These are phyloP conservation scores for Aspergillus pseudonomiae DNA, from an alignment of 2,329 filamentous ascomycete species.

Conservation along the genomic window DNA sequence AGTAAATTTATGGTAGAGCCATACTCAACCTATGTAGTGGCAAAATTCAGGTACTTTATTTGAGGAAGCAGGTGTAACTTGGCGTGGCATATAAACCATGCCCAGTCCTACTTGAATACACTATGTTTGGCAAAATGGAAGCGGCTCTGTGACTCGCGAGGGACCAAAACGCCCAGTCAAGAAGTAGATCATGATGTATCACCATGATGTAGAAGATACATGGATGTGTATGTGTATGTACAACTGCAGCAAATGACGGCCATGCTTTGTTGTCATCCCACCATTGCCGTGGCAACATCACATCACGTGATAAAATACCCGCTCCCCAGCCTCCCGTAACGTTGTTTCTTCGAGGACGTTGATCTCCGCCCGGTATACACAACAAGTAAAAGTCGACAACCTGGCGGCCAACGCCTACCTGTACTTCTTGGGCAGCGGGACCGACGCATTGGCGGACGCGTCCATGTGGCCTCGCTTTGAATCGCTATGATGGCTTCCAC, in stretches of 20 bases:
- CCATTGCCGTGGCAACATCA: background rate
- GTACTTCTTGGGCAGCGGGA: conserved; percentile 11
- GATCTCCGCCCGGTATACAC: conserved; percentile 9
- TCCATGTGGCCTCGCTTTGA: conserved; percentile 20
- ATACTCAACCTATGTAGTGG: background rate
- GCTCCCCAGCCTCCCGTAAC: conserved; percentile 23
- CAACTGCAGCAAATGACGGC: too few relatives aligned
- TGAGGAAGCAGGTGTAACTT: background rate
- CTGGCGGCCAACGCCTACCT: conserved; percentile 6
- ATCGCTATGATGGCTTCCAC: conserved; percentile 39
- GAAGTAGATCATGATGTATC: background rate
- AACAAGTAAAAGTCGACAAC: conserved; percentile 17
- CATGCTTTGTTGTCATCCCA: conserved; percentile 4
- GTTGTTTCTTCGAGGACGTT: conserved; percentile 16
- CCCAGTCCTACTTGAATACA: background rate
- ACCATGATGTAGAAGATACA: background rate
- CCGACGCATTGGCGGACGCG: conserved; percentile 22
- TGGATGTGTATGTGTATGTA: background rate
- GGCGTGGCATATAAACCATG: background rate
- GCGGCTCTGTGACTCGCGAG: background rate
- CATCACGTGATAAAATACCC: conserved; percentile 13
- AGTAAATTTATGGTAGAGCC: background rate
- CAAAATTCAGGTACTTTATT: background rate
- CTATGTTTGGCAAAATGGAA: background rate
- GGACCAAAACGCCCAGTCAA: background rate